Conservation (phyloP, 2,329 filamentous ascomycete genomes). For the Botrytis aclada region DNA sequence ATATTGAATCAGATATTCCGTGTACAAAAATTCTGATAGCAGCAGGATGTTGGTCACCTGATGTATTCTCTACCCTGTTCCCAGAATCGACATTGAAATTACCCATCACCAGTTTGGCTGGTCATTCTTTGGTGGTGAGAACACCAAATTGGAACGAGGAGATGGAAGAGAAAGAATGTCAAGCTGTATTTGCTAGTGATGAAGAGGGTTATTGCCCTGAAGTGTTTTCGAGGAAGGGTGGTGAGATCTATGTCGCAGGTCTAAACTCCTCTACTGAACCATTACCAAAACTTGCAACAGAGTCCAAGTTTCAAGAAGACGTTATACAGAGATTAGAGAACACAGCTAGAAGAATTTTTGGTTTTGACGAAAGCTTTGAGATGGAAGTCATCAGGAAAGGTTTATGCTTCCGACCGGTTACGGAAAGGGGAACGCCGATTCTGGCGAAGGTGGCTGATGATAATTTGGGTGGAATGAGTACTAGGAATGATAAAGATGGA, state of each 20-base stretch:
- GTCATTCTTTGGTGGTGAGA: constrained; percentile 67
- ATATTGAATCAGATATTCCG: constrained; percentile 51
- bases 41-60: constrained; percentile 68
- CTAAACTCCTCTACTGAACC: constrained; percentile 61
- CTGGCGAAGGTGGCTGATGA: constrained; percentile 55
- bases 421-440: constrained; percentile 61
- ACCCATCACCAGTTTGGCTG: constrained; percentile 61
- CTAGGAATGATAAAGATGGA: constrained; percentile 44
- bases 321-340: constrained; percentile 50
- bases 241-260: constrained; percentile 71
- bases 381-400: constrained; percentile 62
- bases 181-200: constrained; percentile 61
- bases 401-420: constrained; percentile 72
- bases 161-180: constrained; percentile 50
- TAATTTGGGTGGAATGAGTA: constrained; percentile 50
- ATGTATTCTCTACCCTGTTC: constrained; percentile 65
- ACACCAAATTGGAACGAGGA: constrained; percentile 50
- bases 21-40: constrained; percentile 65
- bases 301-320: constrained; percentile 46
- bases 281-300: constrained; percentile 55
- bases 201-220: constrained; percentile 62
- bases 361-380: constrained; percentile 45
- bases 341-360: constrained; percentile 50
- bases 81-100: constrained; percentile 50
- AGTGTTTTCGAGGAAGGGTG: constrained; percentile 63